A percentile compares a stretch with the other conserved stretches of the same genome.
Evolutionary conservation across 768 basidiomycete species (phyloP).

Genomic region (Cystoderma amianthinum): DNA sequence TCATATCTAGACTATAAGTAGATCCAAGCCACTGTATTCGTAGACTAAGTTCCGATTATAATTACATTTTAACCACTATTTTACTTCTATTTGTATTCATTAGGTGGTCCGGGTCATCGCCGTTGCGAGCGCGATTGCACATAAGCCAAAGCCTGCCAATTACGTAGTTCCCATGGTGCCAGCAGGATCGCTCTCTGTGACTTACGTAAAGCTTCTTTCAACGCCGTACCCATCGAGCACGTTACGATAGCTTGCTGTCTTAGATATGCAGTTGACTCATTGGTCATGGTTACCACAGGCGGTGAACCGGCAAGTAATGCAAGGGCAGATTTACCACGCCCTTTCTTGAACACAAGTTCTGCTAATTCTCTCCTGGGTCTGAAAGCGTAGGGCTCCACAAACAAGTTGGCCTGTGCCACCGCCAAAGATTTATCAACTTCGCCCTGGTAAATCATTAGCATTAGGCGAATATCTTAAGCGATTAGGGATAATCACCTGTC

Average conservation of each 20-base stretch:
- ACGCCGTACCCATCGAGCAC: slow-evolving; percentile 5
- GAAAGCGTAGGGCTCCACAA: slow-evolving; percentile 44
- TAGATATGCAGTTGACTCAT: too few relatives aligned
- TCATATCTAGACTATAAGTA: slow-evolving; percentile 19
- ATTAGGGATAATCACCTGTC: slow-evolving; percentile 46
- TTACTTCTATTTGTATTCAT: slow-evolving; percentile 6
- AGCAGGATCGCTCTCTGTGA: slow-evolving; percentile 64
- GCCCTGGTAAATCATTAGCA: slow-evolving; percentile 26
- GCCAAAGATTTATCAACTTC: slow-evolving; percentile 41
- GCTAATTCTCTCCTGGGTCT: slow-evolving; percentile 50
- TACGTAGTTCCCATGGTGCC: slow-evolving; percentile 39
- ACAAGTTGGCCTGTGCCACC: slow-evolving; percentile 50
- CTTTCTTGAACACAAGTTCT: slow-evolving; percentile 42
- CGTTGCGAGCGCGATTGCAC: slow-evolving; percentile 22
- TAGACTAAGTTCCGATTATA: too few relatives aligned
- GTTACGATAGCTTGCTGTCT: not conserved
- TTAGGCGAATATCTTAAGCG: not conserved
- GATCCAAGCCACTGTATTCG: not conserved
- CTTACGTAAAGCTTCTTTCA: slow-evolving; percentile 28
- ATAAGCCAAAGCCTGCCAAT: slow-evolving; percentile 59
- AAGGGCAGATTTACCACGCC: slow-evolving; percentile 30
- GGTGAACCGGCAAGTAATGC: slow-evolving; percentile 34
- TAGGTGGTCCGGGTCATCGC: not conserved
- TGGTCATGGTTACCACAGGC: slow-evolving; percentile 23
- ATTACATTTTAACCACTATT: too few relatives aligned